These are phyloP conservation scores for Scleroderma bovista DNA, from an alignment of 768 basidiomycete genomes.

Conservation along the genomic window DNA sequence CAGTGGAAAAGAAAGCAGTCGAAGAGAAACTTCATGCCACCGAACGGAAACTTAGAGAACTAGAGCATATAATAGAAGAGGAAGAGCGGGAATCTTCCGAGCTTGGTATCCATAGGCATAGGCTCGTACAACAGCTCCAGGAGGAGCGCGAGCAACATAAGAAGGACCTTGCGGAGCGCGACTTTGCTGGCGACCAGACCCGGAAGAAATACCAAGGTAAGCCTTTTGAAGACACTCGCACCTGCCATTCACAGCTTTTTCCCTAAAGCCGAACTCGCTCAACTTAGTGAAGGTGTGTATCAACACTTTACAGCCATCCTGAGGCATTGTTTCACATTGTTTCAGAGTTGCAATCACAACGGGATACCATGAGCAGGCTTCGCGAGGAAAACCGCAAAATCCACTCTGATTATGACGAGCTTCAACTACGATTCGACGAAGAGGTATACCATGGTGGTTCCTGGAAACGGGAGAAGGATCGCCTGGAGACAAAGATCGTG, in stretches of 20 bases:
- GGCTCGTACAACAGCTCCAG: constrained; percentile 71
- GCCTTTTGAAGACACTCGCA: constrained; percentile 2
- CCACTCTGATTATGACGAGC: constrained; percentile 69
- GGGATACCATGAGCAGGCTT: constrained; percentile 67
- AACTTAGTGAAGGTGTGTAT: constrained; percentile 66
- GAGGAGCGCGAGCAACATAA: constrained; percentile 74
- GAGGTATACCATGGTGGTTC: constrained; percentile 72
- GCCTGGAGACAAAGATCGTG: constrained; percentile 74
- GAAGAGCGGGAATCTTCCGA: constrained; percentile 65
- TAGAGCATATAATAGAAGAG: constrained; percentile 60
- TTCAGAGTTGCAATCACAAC: constrained; percentile 70
- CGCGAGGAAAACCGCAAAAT: constrained; percentile 78
- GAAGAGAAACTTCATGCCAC: constrained; percentile 45
- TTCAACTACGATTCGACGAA: constrained; percentile 70
- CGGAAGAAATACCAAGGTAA: constrained; percentile 83
- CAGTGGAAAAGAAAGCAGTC: constrained; percentile 46
- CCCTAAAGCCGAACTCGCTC: constrained; percentile 62
- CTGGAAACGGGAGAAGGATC: constrained; percentile 87
- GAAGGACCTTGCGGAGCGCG: constrained; percentile 74
- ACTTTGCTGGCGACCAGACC: constrained; percentile 74
- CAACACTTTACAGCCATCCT: neutral
- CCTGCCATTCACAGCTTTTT: constrained; percentile 4
- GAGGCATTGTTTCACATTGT: constrained; percentile 5
- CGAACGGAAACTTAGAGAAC: constrained; percentile 49
- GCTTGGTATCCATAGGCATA: constrained; percentile 55